Evolutionary conservation across 2,329 filamentous ascomycete species (phyloP).

Genomic region (Coniochaeta prunicola): DNA sequence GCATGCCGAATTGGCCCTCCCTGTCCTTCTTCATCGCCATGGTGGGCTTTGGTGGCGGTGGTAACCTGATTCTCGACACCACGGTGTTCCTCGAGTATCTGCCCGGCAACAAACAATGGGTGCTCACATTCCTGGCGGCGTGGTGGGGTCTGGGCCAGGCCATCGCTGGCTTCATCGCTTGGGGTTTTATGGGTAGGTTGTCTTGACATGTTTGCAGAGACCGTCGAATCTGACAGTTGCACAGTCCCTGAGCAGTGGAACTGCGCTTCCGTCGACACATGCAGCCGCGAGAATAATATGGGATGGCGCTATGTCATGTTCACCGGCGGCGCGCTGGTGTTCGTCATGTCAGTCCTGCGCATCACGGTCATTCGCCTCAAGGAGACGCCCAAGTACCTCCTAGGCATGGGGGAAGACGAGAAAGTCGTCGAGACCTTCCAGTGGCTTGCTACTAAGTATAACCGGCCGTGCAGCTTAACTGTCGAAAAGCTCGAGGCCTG

Average conservation of each 20-base stretch:
- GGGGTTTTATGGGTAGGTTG: constrained; percentile 37
- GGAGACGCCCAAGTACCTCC: constrained; percentile 53
- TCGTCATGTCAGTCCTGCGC: constrained; percentile 44
- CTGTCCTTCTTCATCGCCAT: constrained; percentile 53
- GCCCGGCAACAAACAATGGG: constrained; percentile 51
- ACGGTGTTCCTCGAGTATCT: constrained; percentile 39
- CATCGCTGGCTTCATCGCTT: constrained; percentile 39
- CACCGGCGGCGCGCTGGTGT: constrained; percentile 37
- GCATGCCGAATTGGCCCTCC: constrained; percentile 57
- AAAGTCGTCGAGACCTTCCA: constrained; percentile 38
- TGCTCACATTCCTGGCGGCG: constrained; percentile 53
- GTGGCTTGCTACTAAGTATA: constrained; percentile 29
- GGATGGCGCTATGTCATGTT: constrained; percentile 45
- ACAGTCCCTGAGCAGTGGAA: constrained; percentile 32
- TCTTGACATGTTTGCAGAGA: background rate
- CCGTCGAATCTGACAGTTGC: background rate
- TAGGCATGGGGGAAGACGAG: constrained; percentile 44
- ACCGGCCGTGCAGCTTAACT: constrained; percentile 32
- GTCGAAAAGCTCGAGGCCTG: constrained; percentile 38
- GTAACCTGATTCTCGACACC: constrained; percentile 57
- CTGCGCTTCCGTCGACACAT: constrained; percentile 18
- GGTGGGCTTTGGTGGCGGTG: constrained; percentile 42
- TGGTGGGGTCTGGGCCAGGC: constrained; percentile 45
- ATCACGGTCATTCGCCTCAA: constrained; percentile 46
- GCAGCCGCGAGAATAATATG: constrained; percentile 36